Base-by-base conservation (phyloP, 495 filamentous ascomycete genomes). In the Daldinia decipiens region DNA sequence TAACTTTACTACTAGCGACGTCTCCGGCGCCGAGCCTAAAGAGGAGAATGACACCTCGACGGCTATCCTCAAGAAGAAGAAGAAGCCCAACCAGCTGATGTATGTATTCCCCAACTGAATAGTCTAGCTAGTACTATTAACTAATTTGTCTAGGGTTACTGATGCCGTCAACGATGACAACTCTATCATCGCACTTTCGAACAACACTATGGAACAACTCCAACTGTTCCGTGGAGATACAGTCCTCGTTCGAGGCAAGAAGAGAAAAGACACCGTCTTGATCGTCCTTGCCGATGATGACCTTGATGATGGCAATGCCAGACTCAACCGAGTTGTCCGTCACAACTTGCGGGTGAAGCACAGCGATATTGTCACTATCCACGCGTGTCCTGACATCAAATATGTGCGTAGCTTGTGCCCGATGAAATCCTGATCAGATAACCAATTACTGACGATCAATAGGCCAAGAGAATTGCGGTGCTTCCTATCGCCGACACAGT, bases 331-430 rank as follows among this genome's bases (percentile, higher is more conserved):
- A 77, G 96, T 97, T 66, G 94, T 98, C 71, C 89, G 95, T 73
- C 95, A 98, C 86, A 99, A 99, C 82, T 89, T 99, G 50, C 92
- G 95, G 31, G 95, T 99, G 64, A 97, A 98, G 88, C 95, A 97
- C 79, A 96, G 95, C 72, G 95, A 99, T 79, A 90, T 98, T 72
- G 89, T 98, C 76, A 97, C 94, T 58, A 92, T 99, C 63, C 94
- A 98, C 85, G 88, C 95, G n/a, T 99, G 95, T 84, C 95, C 96
- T n/a, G 95, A 99, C 79, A 99, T 99, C 83, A 99, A 99, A 97
- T 99, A 99, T 82, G 94, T 98, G 83, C 78, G 93, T 82, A 59
- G 24, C 31, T 56, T 40, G 34, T n/a, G n/a, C 26, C 26, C 15
- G 15, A 6, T 60, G 6, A 51, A 32, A 31, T 38, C 1, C 12